phyloP scores from a whole-genome alignment of 2,329 filamentous ascomycete species.

The Claviceps purpurea region DNA sequence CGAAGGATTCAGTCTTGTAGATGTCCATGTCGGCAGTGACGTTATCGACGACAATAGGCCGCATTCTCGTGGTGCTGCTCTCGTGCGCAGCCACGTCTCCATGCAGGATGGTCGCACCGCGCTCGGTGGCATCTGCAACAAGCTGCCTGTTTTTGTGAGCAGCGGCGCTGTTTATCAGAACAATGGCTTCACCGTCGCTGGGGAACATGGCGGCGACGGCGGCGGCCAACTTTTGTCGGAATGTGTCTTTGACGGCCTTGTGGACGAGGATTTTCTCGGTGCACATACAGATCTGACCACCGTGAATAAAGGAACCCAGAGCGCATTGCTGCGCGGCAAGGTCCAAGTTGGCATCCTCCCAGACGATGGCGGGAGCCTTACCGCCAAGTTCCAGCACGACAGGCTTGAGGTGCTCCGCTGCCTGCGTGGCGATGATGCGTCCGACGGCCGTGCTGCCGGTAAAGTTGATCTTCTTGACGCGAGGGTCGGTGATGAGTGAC shows the following conservation, averaged over 20 bases:
- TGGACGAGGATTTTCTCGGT: slow-evolving; percentile 61
- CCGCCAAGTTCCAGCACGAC: slow-evolving; percentile 71
- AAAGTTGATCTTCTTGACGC: slow-evolving; percentile 73
- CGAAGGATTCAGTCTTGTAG: slow-evolving; percentile 64
- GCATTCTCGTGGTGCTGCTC: slow-evolving; percentile 30
- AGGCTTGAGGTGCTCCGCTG: slow-evolving; percentile 65
- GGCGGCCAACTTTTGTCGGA: slow-evolving; percentile 28
- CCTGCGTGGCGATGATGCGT: slow-evolving; percentile 54
- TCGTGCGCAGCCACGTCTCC: slow-evolving; percentile 23
- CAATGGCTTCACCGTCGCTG: slow-evolving; percentile 48
- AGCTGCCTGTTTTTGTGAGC: slow-evolving; percentile 53
- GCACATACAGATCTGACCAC: slow-evolving; percentile 75
- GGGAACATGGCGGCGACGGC: slow-evolving; percentile 30
- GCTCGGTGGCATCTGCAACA: slow-evolving; percentile 51
- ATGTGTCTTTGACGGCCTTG: slow-evolving; percentile 29
- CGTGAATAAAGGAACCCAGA: slow-evolving; percentile 57
- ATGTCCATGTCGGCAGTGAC: slow-evolving; percentile 56
- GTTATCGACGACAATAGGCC: slow-evolving; percentile 53
- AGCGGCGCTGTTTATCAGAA: slow-evolving; percentile 56
- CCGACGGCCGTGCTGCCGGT: slow-evolving; percentile 68
- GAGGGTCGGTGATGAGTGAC: slow-evolving; percentile 51
- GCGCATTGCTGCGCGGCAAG: slow-evolving; percentile 56
- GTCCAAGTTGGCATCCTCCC: slow-evolving; percentile 66
- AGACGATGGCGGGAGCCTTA: slow-evolving; percentile 66
- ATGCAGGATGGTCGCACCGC: slow-evolving; percentile 44